Conservation (phyloP, 176 grass and related monocot species). For the Triticum monococcum region DNA sequence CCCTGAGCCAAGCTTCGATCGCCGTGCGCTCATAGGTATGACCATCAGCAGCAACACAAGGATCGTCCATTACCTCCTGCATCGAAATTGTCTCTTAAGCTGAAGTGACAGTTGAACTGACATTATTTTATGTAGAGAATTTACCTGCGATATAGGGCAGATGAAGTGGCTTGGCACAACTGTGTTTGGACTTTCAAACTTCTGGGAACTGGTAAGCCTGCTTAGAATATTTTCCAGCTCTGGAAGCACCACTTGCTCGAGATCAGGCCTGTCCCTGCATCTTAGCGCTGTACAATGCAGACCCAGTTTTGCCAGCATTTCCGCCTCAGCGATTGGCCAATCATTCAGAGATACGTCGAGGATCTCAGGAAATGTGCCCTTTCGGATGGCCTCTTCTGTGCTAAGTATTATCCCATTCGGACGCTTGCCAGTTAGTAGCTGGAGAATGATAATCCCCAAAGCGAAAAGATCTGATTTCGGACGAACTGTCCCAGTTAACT, state of each 20-base stretch:
- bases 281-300: slow-evolving; percentile 58
- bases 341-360: slow-evolving; percentile 58
- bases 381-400: slow-evolving; percentile 49
- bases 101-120: neutral
- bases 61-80: slow-evolving; percentile 85
- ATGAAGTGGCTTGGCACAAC: slow-evolving; percentile 65
- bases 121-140: neutral
- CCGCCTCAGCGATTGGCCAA: slow-evolving; percentile 66
- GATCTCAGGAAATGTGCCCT: slow-evolving; percentile 38
- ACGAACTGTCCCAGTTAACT: slow-evolving; percentile 79
- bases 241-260: slow-evolving; percentile 68
- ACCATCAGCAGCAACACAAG: slow-evolving; percentile 82
- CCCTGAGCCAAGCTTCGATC: slow-evolving; percentile 77
- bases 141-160: slow-evolving; percentile 83
- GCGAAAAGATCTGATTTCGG: slow-evolving; percentile 94
- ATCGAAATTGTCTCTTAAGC: neutral
- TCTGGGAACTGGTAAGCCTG: slow-evolving; percentile 37
- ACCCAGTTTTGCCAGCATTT: slow-evolving; percentile 69
- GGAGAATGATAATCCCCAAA: slow-evolving; percentile 73
- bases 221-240: slow-evolving; percentile 70
- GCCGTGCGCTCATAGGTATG: slow-evolving; percentile 81
- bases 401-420: slow-evolving; percentile 60
- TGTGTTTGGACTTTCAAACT: slow-evolving; percentile 26
- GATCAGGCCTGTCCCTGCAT: slow-evolving; percentile 75
- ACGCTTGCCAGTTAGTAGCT: slow-evolving; percentile 60